Base-by-base conservation (phyloP, 768 basidiomycete genomes). In the Xerocomus potaroensis region DNA sequence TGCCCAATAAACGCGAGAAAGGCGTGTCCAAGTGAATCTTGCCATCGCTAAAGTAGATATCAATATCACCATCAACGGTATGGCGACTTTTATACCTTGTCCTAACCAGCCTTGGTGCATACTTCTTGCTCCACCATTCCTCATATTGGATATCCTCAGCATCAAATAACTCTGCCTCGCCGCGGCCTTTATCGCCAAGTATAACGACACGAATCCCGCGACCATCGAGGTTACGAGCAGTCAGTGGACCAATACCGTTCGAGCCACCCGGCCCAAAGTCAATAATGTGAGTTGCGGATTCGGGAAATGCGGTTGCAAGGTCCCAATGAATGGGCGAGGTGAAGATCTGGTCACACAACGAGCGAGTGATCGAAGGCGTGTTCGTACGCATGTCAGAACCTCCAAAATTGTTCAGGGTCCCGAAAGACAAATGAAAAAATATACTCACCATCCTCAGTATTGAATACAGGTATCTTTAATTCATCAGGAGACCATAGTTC, bases 201-300 rank as follows among this genome's bases (percentile, higher is more conserved):
- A 95, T 81, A 53, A 98, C 78, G 40, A 94, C 83, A 38, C 92
- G 84, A 24, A 99, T 81, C 44, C 96, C 96, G 23, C 91, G 84
- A 12, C 96, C 96, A 57, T 96, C 92, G 36, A 94, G 75, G 68
- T 93, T 94, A 57, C 87, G 81, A 4, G 86, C 83, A 34, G 93
- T 94, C 46, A 97, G 75, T 43, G 86, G 83, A 33, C 95, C 95
- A 54, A 97, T 94, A 11, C 96, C 95, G 60, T 86, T 91, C 45
- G 89, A 62, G 12, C 95, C 94, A 50, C 96, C 95, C 2, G 96
- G 91, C 43, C 96, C 96, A 58, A 99, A 98, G 68, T 99, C 96
- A 52, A 98, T 72, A 3, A 91, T 87, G 65, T 99, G 96, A 4
- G 94, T 98, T 0, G 93, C 91, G 8, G 84, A 78, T 50, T 87